phyloP scores from a whole-genome alignment of 2,329 filamentous ascomycete genomes.

The Aspergillus bombycis region DNA sequence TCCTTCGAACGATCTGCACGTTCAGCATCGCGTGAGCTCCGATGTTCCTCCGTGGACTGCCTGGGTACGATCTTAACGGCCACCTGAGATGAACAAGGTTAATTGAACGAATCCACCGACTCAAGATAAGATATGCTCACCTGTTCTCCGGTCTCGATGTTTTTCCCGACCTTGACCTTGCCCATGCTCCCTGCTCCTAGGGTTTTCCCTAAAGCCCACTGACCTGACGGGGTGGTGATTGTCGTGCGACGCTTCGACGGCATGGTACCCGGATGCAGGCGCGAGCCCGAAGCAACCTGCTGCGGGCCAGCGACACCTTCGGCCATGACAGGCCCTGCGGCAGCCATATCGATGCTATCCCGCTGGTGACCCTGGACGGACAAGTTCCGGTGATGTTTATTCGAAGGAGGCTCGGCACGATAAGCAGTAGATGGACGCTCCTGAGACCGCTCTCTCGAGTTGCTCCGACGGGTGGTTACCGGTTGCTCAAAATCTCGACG shows the following conservation, averaged over 20 bases:
- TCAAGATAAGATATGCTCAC: conserved; percentile 52
- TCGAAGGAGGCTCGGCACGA: conserved; percentile 59
- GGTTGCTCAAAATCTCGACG: conserved; percentile 74
- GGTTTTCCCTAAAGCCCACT: conserved; percentile 95
- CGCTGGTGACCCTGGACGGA: conserved; percentile 47
- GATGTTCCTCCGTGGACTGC: conserved; percentile 83
- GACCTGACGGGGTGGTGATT: conserved; percentile 85
- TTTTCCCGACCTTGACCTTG: conserved; percentile 94
- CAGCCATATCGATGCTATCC: conserved; percentile 48
- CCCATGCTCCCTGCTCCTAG: conserved; percentile 98
- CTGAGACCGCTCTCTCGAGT: conserved; percentile 63
- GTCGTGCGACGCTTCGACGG: conserved; percentile 68
- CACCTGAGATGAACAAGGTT: conserved; percentile 59
- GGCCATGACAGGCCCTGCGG: conserved; percentile 54
- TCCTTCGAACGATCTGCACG: conserved; percentile 96
- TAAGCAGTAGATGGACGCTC: conserved; percentile 46
- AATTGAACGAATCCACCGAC: background rate
- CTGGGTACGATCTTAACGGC: conserved; percentile 97
- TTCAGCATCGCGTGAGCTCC: conserved; percentile 73
- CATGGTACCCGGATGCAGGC: conserved; percentile 35
- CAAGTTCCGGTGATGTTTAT: conserved; percentile 43
- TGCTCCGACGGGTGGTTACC: conserved; percentile 61
- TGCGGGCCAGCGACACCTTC: conserved; percentile 59
- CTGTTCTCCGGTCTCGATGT: conserved; percentile 88
- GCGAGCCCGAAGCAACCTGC: conserved; percentile 45